Evolutionary conservation across 345 rosid species (phyloP).

Genomic region (Citrus trifoliata): DNA sequence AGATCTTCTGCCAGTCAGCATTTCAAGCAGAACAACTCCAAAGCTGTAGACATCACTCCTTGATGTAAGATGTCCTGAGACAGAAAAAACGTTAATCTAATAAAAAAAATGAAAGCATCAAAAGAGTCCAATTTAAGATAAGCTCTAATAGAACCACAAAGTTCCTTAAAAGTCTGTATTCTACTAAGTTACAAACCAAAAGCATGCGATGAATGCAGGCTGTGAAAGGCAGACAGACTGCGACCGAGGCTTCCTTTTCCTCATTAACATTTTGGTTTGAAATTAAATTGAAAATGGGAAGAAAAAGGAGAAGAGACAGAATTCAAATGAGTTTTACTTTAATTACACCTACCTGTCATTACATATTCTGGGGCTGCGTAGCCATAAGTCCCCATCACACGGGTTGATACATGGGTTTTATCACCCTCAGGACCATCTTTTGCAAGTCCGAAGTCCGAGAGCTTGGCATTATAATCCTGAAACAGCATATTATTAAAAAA

Average conservation of each 20-base stretch:
- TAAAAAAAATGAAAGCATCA: slow-evolving; percentile 4
- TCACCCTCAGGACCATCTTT: slow-evolving; percentile 99
- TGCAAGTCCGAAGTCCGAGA: slow-evolving; percentile 97
- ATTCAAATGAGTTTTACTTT: background rate
- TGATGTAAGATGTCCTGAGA: slow-evolving; percentile 75
- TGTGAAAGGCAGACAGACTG: background rate
- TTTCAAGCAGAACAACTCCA: slow-evolving; percentile 78
- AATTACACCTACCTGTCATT: slow-evolving; percentile 75
- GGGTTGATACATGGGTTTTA: slow-evolving; percentile 95
- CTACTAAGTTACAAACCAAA: background rate
- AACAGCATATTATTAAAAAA: slow-evolving; percentile 23
- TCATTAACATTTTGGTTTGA: background rate
- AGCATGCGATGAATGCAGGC: background rate
- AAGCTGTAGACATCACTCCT: slow-evolving; percentile 85
- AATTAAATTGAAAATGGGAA: background rate
- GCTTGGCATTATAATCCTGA: slow-evolving; percentile 95
- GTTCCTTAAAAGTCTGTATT: background rate
- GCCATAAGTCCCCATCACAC: slow-evolving; percentile 98
- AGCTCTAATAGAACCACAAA: background rate
- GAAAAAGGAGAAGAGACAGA: background rate
- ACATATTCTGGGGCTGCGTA: slow-evolving; percentile 99
- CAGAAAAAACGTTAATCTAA: slow-evolving; percentile 10
- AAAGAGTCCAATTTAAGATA: background rate
- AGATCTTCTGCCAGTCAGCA: slow-evolving; percentile 73
- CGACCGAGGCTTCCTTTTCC: background rate